These are phyloP conservation scores for Limonium bicolor DNA, from an alignment of 148 eudicot species.

Conservation along the genomic window DNA sequence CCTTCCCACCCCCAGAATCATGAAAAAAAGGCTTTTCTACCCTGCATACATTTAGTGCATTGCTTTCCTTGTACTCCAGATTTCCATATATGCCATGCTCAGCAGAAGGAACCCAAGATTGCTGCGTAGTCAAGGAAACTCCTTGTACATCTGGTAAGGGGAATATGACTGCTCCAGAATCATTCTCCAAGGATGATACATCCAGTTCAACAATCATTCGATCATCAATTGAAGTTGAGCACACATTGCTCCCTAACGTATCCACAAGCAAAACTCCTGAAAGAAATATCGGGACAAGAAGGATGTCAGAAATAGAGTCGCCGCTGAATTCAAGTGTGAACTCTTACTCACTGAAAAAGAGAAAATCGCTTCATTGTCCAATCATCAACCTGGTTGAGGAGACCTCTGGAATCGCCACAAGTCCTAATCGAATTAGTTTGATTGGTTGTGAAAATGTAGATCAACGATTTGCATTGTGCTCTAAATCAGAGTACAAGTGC, in stretches of 20 bases:
- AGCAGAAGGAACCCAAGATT: constrained; percentile 21
- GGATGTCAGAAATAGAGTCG: constrained; percentile 25
- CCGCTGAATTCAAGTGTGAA: constrained; percentile 43
- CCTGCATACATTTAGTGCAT: background rate
- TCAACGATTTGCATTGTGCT: constrained; percentile 8
- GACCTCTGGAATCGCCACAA: constrained; percentile 13
- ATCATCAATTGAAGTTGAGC: constrained; percentile 14
- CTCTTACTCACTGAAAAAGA: constrained; percentile 56
- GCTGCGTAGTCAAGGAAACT: constrained; percentile 39
- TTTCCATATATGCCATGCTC: constrained; percentile 11
- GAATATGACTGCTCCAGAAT: constrained; percentile 21
- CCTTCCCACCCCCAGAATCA: constrained; percentile 30
- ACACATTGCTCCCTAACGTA: constrained; percentile 16
- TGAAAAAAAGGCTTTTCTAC: background rate
- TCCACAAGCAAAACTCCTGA: constrained; percentile 44
- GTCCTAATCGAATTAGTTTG: constrained; percentile 9
- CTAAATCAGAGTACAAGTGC: background rate
- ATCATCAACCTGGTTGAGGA: constrained; percentile 14
- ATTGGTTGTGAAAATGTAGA: constrained; percentile 8
- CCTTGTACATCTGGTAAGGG: constrained; percentile 16
- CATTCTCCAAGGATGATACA: constrained; percentile 24
- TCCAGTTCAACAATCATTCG: constrained; percentile 33
- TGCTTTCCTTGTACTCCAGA: constrained; percentile 26
- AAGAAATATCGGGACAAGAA: constrained; percentile 11
- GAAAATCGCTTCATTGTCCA: constrained; percentile 24